phyloP scores from a whole-genome alignment of 306 rosid genomes.

The Mimosa bimucronata region DNA sequence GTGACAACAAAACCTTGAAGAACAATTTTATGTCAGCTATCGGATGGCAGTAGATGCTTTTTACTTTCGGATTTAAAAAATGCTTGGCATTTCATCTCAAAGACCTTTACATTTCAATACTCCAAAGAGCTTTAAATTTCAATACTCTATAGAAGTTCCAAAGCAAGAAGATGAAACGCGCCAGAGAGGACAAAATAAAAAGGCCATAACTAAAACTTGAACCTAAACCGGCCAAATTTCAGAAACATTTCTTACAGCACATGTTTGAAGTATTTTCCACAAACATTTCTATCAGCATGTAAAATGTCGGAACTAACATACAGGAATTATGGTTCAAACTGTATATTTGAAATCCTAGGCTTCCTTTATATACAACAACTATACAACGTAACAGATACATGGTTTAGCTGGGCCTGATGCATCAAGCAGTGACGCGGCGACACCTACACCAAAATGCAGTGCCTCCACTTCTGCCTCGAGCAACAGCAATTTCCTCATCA shows the following conservation, averaged over 20 bases:
- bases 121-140: too few species aligned
- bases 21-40: not conserved
- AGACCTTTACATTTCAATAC: too few species aligned
- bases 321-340: conserved; percentile 12
- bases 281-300: conserved; percentile 2
- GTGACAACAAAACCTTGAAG: not conserved
- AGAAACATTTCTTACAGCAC: not conserved
- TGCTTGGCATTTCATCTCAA: not conserved
- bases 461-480: conserved; percentile 90
- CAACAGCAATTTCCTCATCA: conserved; percentile 95
- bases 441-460: conserved; percentile 95
- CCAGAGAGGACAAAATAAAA: not conserved
- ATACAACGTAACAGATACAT: conserved; percentile 13
- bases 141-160: not conserved
- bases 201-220: not conserved
- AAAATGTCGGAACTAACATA: not conserved
- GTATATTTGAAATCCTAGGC: conserved; percentile 18
- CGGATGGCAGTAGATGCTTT: not conserved
- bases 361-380: conserved; percentile 14
- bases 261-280: not conserved
- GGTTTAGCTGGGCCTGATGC: not conserved
- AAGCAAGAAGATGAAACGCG: not conserved
- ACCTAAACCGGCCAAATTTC: not conserved
- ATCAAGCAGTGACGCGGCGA: conserved; percentile 51
- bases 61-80: not conserved